Percentiles rank a stretch among this genome's conserved stretches.
Conservation (phyloP, 108 stramenopile genomes). For the Skeletonema tropicum region DNA sequence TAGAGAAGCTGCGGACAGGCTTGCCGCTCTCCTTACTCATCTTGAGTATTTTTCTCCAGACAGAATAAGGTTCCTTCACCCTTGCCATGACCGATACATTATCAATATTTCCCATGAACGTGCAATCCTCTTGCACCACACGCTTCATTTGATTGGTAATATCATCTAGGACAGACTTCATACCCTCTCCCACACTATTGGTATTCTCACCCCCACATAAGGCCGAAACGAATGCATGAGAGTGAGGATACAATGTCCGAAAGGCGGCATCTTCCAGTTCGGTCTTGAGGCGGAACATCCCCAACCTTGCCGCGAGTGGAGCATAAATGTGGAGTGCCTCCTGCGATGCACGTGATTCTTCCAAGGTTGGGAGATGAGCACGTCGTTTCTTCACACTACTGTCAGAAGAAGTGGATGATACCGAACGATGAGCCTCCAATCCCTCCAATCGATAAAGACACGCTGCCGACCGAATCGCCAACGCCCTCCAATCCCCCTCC, state of each 20-base stretch:
- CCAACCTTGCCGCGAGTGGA: constrained; percentile 78
- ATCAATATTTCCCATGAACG: constrained; percentile 57
- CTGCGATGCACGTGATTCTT: constrained; percentile 56
- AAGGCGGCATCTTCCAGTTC: constrained; percentile 90
- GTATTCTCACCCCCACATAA: constrained; percentile 37
- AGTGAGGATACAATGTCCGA: constrained; percentile 66
- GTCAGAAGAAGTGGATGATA: not conserved
- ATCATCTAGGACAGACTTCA: constrained; percentile 60
- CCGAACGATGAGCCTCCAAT: constrained; percentile 28
- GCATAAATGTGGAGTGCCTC: constrained; percentile 87
- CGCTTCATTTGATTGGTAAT: constrained; percentile 63
- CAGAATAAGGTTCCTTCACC: constrained; percentile 79
- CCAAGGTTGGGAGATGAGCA: constrained; percentile 22
- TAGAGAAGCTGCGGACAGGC: constrained; percentile 26
- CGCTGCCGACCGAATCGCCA: constrained; percentile 83
- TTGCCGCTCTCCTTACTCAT: constrained; percentile 55
- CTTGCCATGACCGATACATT: constrained; percentile 73
- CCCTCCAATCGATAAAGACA: constrained; percentile 75
- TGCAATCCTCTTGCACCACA: constrained; percentile 61
- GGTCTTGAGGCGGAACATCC: constrained; percentile 87
- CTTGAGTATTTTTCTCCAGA: constrained; percentile 85
- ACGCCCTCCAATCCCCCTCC: constrained; percentile 82
- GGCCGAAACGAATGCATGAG: constrained; percentile 60
- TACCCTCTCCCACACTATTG: constrained; percentile 50
- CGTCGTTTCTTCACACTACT: not conserved